Base-by-base conservation (phyloP, 257 asterid species). In the Phtheirospermum japonicum region DNA sequence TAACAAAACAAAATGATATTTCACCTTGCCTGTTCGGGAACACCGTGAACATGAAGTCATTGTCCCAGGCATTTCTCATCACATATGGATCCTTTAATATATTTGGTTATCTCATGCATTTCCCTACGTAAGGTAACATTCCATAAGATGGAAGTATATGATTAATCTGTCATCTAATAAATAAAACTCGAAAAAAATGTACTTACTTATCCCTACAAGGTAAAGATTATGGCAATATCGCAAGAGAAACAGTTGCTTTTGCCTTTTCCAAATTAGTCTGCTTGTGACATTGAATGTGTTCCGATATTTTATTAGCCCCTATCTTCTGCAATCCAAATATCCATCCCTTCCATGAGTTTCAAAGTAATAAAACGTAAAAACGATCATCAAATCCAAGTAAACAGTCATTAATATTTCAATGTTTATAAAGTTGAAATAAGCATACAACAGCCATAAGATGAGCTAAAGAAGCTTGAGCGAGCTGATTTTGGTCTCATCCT, bases 11-110 rank as follows among this genome's bases (percentile, higher is more conserved):
- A 33, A 26, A 39, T 36, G 36, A 42, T 33, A 64, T 46, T 56
- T 69, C 76, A 92, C 99, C 95, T 92, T 92, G 77, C 99, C 99
- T 65, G 99, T 92, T 67, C 99, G 64, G 99, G 99, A 71, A 92
- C 99, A 69, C 99, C 99, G 68, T 92, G 95, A 74, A 92, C 71
- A 80, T 92, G 89, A 56, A 92, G 88, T 79, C 96, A 89, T 76
- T 89, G 82, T 66, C 99, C 99, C 8, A 92, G 81, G 75, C 99
- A 92, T 72, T 82, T 96, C 57, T 83, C 90, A 61, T 86, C 94
- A 55, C 96, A 85, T 73, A 89, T 83, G 57, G 94, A 95, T 61
- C 93, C 99, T 85, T 85, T 89, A 28, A 92, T 83, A 55, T 86
- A 89, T 33, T 88, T 61, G 43, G 88, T 77, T 68, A 92, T 85